Evolutionary conservation across 2,329 filamentous ascomycete genomes (phyloP).

Genomic region (Aspergillus brasiliensis): DNA sequence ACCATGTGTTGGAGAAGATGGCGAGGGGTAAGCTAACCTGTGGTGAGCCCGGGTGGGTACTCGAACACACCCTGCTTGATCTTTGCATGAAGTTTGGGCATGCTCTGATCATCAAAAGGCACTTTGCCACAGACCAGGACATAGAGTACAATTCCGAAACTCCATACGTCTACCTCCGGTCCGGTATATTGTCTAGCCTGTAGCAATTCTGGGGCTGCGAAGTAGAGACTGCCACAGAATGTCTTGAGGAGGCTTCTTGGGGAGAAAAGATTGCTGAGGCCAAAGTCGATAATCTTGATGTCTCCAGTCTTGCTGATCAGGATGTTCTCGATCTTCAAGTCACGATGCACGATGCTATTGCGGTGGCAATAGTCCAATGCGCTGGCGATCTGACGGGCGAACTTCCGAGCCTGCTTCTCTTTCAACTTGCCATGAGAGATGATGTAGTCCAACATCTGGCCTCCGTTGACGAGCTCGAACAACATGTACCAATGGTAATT

Average conservation of each 20-base stretch:
- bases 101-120: constrained; percentile 98
- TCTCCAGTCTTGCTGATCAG: constrained; percentile 98
- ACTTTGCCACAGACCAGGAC: constrained; percentile 97
- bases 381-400: constrained; percentile 94
- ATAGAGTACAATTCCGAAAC: constrained; percentile 96
- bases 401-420: constrained; percentile 97
- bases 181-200: constrained; percentile 94
- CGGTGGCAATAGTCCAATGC: constrained; percentile 96
- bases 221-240: constrained; percentile 96
- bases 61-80: constrained; percentile 97
- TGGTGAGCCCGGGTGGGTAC: constrained; percentile 89
- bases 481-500: constrained; percentile 99
- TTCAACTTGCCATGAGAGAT: constrained; percentile 97
- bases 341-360: constrained; percentile 96
- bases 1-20: background rate
- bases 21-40: constrained; percentile 61
- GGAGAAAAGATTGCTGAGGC: constrained; percentile 92
- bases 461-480: constrained; percentile 97
- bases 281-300: constrained; percentile 99
- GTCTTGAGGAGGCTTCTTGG: constrained; percentile 86
- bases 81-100: constrained; percentile 96
- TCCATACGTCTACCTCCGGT: constrained; percentile 97
- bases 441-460: constrained; percentile 99
- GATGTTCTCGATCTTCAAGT: constrained; percentile 98
- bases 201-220: constrained; percentile 90